Evolutionary conservation across 2,329 filamentous ascomycete species (phyloP), one percentile per base, ranked within the genome.

Genomic region (Epichloe amarillans): DNA sequence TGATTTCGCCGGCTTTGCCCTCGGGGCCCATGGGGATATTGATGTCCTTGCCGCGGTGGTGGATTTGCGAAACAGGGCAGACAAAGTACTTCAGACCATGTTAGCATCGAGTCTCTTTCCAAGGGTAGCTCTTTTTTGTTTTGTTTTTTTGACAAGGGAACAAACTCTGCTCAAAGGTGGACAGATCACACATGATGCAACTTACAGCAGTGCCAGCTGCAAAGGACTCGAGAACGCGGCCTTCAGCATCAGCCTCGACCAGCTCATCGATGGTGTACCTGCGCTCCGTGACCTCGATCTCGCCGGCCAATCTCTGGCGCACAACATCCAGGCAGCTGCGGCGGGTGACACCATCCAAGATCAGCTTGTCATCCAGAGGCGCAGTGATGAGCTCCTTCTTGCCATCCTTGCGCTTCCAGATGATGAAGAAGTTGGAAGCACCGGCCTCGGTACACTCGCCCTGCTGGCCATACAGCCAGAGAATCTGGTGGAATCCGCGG

Each of bases 351-450:
- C 90, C 90, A 55, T 91, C 86, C 3, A 96, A 75, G 58, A 96
- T 95, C 54, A 95, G 76, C 61, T 84, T 81, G 62, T 88, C 87
- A 52, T 85, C 84, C 42, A 96, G 69, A 8, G 88, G 87, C 2
- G 90, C 88, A 2, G 90, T 96, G 51, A 95, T 74, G 35, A 96
- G 74, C 58, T 83, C 77, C 63, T 74, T 77, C 45, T 75, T 77
- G 56, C 66, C 66, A 37, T 69, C 66, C 58, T 64, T 67, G 51
- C 66, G 65, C 62, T 74, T 77, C 86, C 85, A 89, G 12, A 95
- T 72, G 7, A 95, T 74, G 62, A 96, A 95, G 71, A 95, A 95
- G 70, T 96, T 96, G 61, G 82, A 87, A 12, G 88, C 90, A 4
- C 90, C 90, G 2, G 90, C 90, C 72, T 96, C 90, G 2, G 90